phyloP scores from a whole-genome alignment of 805 yeast species.

The Candida endomychidarum region DNA sequence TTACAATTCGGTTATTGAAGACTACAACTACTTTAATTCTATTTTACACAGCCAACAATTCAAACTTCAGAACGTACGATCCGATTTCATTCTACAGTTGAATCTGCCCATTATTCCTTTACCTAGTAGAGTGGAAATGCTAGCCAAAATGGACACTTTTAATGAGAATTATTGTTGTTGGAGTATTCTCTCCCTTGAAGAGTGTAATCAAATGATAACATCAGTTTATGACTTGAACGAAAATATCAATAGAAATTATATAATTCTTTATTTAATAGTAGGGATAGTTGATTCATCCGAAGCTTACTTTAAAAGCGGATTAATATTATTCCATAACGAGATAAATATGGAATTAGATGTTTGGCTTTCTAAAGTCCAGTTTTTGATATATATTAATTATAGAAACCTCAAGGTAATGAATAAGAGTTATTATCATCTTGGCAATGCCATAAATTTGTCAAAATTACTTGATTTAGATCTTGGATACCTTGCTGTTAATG shows the following conservation, averaged over 20 bases:
- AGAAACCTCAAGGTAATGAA: slow-evolving; percentile 17
- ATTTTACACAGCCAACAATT: not conserved
- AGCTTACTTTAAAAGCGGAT: slow-evolving; percentile 35
- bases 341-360: slow-evolving; percentile 37
- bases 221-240: slow-evolving; percentile 6
- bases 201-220: not conserved
- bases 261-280: slow-evolving; percentile 38
- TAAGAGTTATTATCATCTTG: slow-evolving; percentile 9
- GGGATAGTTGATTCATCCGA: slow-evolving; percentile 22
- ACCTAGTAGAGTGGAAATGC: not conserved
- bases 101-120: not conserved
- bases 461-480: slow-evolving; percentile 2
- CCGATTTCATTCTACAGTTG: not conserved
- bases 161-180: slow-evolving; percentile 4
- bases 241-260: slow-evolving; percentile 10
- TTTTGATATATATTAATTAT: slow-evolving; percentile 40
- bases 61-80: not conserved
- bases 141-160: not conserved
- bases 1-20: not conserved
- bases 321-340: slow-evolving; percentile 24
- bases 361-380: slow-evolving; percentile 44
- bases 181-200: not conserved
- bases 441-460: slow-evolving; percentile 4
- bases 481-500: slow-evolving; percentile 1
- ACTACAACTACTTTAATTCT: slow-evolving; percentile 4